phyloP scores from a whole-genome alignment of 2,329 filamentous ascomycete genomes.

The Podosphaera fusca region DNA sequence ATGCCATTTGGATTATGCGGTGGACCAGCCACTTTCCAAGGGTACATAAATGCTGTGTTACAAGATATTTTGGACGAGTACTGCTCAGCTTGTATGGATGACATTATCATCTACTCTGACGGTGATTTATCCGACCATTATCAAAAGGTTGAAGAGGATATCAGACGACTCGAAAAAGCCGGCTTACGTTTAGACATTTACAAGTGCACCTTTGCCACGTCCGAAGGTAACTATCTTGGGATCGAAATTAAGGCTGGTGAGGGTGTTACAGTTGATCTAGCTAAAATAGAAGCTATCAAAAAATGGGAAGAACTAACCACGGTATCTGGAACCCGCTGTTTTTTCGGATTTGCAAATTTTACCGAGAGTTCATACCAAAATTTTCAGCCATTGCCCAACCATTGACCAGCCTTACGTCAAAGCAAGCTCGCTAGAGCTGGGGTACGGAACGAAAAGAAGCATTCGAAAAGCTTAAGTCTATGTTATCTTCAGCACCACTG shows the following conservation, averaged over 20 bases:
- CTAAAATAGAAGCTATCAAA: background rate
- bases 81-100: slow-evolving; percentile 1
- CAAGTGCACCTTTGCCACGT: background rate
- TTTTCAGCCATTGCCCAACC: background rate
- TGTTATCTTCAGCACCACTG: background rate
- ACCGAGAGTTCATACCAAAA: background rate
- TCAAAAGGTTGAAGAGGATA: slow-evolving; percentile 1
- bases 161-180: slow-evolving; percentile 1
- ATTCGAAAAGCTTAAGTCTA: background rate
- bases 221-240: background rate
- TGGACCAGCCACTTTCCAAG: background rate
- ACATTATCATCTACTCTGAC: background rate
- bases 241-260: background rate
- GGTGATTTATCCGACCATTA: slow-evolving; percentile 2
- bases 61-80: background rate
- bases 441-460: background rate
- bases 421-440: background rate
- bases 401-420: background rate
- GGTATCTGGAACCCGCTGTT: background rate
- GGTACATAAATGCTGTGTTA: background rate
- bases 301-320: background rate
- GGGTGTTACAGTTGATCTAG: background rate
- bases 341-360: background rate
- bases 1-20: background rate
- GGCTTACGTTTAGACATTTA: background rate